phyloP scores from a whole-genome alignment of 495 filamentous ascomycete species.

The Haplographium delicatum region DNA sequence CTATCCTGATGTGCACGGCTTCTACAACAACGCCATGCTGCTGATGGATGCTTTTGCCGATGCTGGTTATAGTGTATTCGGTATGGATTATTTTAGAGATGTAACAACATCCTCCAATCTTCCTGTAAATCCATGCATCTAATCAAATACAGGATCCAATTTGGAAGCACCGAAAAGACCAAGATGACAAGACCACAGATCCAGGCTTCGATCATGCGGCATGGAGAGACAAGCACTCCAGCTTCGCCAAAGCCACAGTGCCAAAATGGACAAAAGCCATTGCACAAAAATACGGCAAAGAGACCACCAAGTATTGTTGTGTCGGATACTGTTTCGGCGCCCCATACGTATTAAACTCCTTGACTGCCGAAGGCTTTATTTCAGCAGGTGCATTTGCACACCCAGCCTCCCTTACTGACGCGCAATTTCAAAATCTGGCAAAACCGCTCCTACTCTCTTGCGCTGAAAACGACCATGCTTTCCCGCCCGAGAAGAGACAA shows the following conservation, averaged over 20 bases:
- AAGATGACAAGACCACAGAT: slow-evolving; percentile 26
- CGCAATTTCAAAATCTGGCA: slow-evolving; percentile 22
- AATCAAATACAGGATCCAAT: slow-evolving; percentile 30
- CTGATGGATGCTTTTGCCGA: slow-evolving; percentile 40
- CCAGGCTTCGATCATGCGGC: slow-evolving; percentile 36
- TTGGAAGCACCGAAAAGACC: slow-evolving; percentile 35
- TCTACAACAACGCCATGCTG: slow-evolving; percentile 33
- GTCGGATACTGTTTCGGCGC: slow-evolving; percentile 42
- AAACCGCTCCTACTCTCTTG: slow-evolving; percentile 27
- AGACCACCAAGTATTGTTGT: slow-evolving; percentile 29
- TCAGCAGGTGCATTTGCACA: slow-evolving; percentile 38
- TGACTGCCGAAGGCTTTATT: slow-evolving; percentile 23
- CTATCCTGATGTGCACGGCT: slow-evolving; percentile 37
- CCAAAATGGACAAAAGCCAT: slow-evolving; percentile 33
- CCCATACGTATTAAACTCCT: slow-evolving; percentile 33
- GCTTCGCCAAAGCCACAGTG: slow-evolving; percentile 29
- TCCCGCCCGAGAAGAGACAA: slow-evolving; percentile 51
- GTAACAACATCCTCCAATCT: slow-evolving; percentile 14
- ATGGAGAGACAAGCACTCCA: slow-evolving; percentile 35
- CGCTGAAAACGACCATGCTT: slow-evolving; percentile 55
- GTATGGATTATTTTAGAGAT: slow-evolving; percentile 38
- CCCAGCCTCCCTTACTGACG: slow-evolving; percentile 34
- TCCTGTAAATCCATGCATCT: not conserved
- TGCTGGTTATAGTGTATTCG: slow-evolving; percentile 34
- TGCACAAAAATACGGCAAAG: slow-evolving; percentile 27